Evolutionary conservation across 495 filamentous ascomycete species (phyloP).

Genomic region (Penicillium samsonianum): DNA sequence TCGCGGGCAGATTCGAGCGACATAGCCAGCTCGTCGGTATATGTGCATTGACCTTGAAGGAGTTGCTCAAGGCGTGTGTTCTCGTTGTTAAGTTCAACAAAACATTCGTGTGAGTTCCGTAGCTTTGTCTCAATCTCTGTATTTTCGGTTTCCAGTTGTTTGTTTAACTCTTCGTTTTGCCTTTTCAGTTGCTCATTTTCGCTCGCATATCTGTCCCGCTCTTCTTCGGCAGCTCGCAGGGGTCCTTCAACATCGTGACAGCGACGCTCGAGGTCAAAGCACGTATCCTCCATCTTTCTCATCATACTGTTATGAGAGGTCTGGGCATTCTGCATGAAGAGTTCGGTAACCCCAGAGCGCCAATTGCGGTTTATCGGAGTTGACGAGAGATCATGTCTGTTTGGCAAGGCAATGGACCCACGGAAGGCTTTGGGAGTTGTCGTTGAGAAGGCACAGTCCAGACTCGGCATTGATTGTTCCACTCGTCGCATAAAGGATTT

Average conservation of each 20-base stretch:
- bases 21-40: slow-evolving; percentile 32
- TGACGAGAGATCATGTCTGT: slow-evolving; percentile 12
- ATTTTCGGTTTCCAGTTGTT: slow-evolving; percentile 14
- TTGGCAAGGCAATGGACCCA: slow-evolving; percentile 10
- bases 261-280: slow-evolving; percentile 56
- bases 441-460: slow-evolving; percentile 24
- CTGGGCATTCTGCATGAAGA: slow-evolving; percentile 37
- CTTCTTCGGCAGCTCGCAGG: slow-evolving; percentile 44
- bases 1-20: slow-evolving; percentile 26
- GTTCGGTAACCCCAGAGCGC: slow-evolving; percentile 42
- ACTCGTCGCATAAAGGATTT: slow-evolving; percentile 21
- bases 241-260: slow-evolving; percentile 53
- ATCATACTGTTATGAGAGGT: slow-evolving; percentile 44
- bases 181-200: slow-evolving; percentile 31
- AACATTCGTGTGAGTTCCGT: slow-evolving; percentile 22
- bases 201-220: slow-evolving; percentile 37
- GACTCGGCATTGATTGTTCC: slow-evolving; percentile 11
- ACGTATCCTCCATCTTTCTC: slow-evolving; percentile 50
- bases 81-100: slow-evolving; percentile 31
- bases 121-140: slow-evolving; percentile 29
- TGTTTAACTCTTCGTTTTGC: slow-evolving; percentile 25
- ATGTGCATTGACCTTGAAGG: slow-evolving; percentile 26
- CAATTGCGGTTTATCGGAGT: slow-evolving; percentile 40
- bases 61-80: slow-evolving; percentile 34
- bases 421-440: slow-evolving; percentile 17